A percentile compares a stretch with the other conserved stretches of the same genome.
These are phyloP conservation scores for Daldinia vernicosa DNA, from an alignment of 495 filamentous ascomycete genomes.

Conservation along the genomic window DNA sequence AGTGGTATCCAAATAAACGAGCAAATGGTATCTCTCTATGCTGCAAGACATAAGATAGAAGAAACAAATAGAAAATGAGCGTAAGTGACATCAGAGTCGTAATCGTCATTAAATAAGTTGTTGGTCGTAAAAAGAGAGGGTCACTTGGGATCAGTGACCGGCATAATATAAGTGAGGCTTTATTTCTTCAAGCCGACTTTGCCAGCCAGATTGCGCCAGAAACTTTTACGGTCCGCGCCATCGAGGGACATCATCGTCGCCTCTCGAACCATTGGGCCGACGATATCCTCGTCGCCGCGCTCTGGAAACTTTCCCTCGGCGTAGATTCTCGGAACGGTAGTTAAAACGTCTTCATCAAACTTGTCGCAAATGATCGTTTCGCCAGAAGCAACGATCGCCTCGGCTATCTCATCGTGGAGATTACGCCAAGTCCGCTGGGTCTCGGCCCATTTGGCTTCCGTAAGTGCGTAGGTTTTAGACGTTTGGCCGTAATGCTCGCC, in stretches of 20 bases:
- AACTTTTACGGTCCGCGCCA: constrained; percentile 51
- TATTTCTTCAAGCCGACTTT: constrained; percentile 56
- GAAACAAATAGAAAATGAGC: constrained; percentile 23
- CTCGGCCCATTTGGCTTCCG: constrained; percentile 83
- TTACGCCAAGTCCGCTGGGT: constrained; percentile 76
- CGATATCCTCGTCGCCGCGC: constrained; percentile 88
- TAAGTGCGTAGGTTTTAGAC: constrained; percentile 82
- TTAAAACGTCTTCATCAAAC: constrained; percentile 54
- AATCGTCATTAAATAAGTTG: constrained; percentile 33
- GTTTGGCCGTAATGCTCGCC: constrained; percentile 87
- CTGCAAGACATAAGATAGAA: constrained; percentile 32
- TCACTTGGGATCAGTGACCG: constrained; percentile 6
- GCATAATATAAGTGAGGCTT: constrained; percentile 5
- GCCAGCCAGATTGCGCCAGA: constrained; percentile 56
- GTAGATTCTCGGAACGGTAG: constrained; percentile 58
- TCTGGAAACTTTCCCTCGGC: constrained; percentile 86
- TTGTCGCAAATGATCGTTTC: constrained; percentile 41
- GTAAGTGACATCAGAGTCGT: constrained; percentile 38
- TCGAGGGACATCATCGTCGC: constrained; percentile 55
- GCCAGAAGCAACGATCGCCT: constrained; percentile 55
- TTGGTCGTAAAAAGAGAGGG: constrained; percentile 9
- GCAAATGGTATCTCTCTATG: constrained; percentile 46
- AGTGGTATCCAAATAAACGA: constrained; percentile 40
- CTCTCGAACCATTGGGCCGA: constrained; percentile 86
- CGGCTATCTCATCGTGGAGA: constrained; percentile 67